phyloP scores from a whole-genome alignment of 2,329 filamentous ascomycete species.

The Didymella pinodella region DNA sequence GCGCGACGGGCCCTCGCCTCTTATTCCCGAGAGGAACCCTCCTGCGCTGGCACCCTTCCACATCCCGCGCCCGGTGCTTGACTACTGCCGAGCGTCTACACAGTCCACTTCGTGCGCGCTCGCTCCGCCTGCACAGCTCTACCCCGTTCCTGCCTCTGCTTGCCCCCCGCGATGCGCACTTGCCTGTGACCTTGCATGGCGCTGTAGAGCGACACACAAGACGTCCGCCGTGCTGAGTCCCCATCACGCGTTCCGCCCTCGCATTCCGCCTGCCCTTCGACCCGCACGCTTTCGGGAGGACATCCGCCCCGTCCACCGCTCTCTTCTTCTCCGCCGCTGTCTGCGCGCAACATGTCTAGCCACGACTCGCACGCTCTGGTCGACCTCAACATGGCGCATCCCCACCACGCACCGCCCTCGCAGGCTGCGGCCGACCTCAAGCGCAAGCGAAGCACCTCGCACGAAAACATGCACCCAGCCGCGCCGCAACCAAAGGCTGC shows the following conservation, averaged over 20 bases:
- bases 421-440: constrained; percentile 48
- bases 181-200: constrained; percentile 16
- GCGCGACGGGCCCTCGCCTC: not conserved
- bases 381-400: constrained; percentile 36
- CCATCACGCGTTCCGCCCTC: constrained; percentile 30
- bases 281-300: constrained; percentile 20
- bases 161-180: constrained; percentile 22
- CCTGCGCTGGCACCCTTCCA: constrained; percentile 2
- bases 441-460: constrained; percentile 57
- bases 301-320: constrained; percentile 28
- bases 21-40: constrained; percentile 1
- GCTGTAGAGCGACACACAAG: constrained; percentile 17
- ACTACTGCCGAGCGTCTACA: constrained; percentile 19
- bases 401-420: constrained; percentile 31
- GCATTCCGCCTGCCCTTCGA: constrained; percentile 20
- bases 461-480: constrained; percentile 45
- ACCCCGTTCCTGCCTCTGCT: constrained; percentile 16
- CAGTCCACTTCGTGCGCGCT: constrained; percentile 5
- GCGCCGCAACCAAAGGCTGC: constrained; percentile 58
- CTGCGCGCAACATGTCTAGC: constrained; percentile 37
- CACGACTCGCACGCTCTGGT: constrained; percentile 28
- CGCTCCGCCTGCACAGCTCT: constrained; percentile 10
- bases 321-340: constrained; percentile 28
- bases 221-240: constrained; percentile 12
- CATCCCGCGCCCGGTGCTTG: constrained; percentile 13